A percentile compares a stretch with the other conserved stretches of the same genome.
These are phyloP conservation scores for Gillenia trifoliata DNA, from an alignment of 306 rosid genomes.

Conservation along the genomic window DNA sequence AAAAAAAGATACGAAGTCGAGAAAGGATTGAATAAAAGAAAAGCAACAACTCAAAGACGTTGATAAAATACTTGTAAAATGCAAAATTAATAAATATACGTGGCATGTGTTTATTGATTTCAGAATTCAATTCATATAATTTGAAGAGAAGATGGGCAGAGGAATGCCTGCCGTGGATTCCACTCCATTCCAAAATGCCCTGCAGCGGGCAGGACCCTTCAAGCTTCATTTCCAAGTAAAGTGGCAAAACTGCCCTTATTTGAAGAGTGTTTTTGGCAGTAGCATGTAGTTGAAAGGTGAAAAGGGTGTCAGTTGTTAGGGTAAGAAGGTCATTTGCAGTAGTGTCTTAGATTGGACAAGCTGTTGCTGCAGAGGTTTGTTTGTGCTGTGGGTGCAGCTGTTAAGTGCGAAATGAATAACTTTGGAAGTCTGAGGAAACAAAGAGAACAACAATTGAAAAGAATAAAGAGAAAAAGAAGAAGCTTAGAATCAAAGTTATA, in stretches of 20 bases:
- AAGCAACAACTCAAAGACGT: too few relatives aligned
- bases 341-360: not conserved
- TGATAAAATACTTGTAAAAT: too few relatives aligned
- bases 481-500: constrained; percentile 30
- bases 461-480: constrained; percentile 7
- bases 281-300: not conserved
- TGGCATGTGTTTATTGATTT: too few relatives aligned
- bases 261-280: not conserved
- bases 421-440: not conserved
- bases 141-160: not conserved
- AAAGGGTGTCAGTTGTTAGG: not conserved
- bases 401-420: not conserved
- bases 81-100: too few relatives aligned
- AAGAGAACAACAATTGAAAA: constrained; percentile 5
- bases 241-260: constrained; percentile 1
- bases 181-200: constrained; percentile 23
- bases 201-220: not conserved
- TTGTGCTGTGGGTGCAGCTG: constrained; percentile 1
- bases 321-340: not conserved
- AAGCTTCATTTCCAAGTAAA: not conserved
- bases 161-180: constrained; percentile 14
- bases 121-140: not conserved
- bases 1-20: too few relatives aligned
- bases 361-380: not conserved
- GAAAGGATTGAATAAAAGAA: too few relatives aligned